Percentiles rank a stretch among this genome's conserved stretches.
Conservation (phyloP, 2,329 filamentous ascomycete genomes). For the Chaetomiaceae sp. region DNA sequence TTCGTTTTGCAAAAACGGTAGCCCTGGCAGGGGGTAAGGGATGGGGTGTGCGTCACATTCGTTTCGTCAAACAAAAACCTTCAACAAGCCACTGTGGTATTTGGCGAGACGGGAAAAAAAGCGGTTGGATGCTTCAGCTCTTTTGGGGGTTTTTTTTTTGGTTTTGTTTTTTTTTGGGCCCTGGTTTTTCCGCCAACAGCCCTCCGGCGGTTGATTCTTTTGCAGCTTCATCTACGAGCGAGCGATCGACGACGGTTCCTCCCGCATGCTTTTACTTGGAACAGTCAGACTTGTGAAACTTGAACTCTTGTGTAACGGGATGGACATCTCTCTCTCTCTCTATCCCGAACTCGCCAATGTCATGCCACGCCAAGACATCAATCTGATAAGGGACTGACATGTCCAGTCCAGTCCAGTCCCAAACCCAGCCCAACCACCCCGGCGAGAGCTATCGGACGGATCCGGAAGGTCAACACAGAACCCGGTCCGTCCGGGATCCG, state of each 20-base stretch:
- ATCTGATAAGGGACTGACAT: too few relatives aligned
- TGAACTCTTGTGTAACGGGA: too few relatives aligned
- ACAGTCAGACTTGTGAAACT: too few relatives aligned
- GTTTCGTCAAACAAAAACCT: neutral
- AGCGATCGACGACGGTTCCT: neutral
- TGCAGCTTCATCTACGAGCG: neutral
- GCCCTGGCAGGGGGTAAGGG: neutral
- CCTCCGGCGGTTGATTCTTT: too few relatives aligned
- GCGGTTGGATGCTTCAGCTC: neutral
- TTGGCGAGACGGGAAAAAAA: neutral
- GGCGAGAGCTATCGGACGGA: neutral
- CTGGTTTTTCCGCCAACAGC: conserved; percentile 9
- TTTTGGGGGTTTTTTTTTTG: too few relatives aligned
- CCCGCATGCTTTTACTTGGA: too few relatives aligned
- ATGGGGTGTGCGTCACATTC: neutral
- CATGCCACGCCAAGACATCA: too few relatives aligned
- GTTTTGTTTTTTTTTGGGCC: too few relatives aligned
- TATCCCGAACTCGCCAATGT: too few relatives aligned
- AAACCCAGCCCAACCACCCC: neutral
- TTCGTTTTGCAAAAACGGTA: too few relatives aligned
- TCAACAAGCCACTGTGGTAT: neutral
- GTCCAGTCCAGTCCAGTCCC: too few relatives aligned
- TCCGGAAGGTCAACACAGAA: neutral
- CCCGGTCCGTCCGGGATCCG: neutral
- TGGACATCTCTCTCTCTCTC: too few relatives aligned